These are phyloP conservation scores for Agapanthus africanus DNA, from an alignment of 106 monocot genomes.

Conservation along the genomic window DNA sequence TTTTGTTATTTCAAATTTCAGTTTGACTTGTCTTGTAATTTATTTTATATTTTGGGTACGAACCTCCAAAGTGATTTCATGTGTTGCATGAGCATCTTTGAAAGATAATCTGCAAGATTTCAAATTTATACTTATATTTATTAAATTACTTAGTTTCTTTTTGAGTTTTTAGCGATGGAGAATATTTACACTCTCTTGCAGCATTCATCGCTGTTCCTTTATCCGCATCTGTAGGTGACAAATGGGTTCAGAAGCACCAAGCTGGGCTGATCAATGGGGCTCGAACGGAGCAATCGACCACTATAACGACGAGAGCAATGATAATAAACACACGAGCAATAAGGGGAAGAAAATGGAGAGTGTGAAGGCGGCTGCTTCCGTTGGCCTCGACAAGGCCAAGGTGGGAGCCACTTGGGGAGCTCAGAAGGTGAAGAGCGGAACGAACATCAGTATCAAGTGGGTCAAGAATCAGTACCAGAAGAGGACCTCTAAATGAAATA, in stretches of 20 bases:
- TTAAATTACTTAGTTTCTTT: too few relatives aligned
- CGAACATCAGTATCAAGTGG: slow-evolving; percentile 46
- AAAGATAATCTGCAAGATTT: too few relatives aligned
- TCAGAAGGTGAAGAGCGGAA: slow-evolving; percentile 50
- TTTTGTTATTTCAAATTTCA: too few relatives aligned
- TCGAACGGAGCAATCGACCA: slow-evolving; percentile 13
- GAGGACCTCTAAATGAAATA: slow-evolving; percentile 42
- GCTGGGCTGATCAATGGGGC: slow-evolving; percentile 43
- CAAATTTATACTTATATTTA: too few relatives aligned
- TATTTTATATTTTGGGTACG: too few relatives aligned
- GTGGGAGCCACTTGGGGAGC: slow-evolving; percentile 39
- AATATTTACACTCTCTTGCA: too few relatives aligned
- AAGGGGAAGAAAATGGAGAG: slow-evolving; percentile 36
- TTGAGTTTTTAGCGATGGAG: too few relatives aligned
- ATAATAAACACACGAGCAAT: slow-evolving; percentile 3
- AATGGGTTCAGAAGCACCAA: slow-evolving; percentile 43
- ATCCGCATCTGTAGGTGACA: too few relatives aligned
- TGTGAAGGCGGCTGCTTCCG: slow-evolving; percentile 37
- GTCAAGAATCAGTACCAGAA: slow-evolving; percentile 67
- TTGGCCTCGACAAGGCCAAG: slow-evolving; percentile 49
- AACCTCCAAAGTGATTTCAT: too few relatives aligned
- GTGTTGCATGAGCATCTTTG: too few relatives aligned
- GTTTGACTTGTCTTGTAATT: too few relatives aligned
- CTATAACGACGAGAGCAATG: neutral
- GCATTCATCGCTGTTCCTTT: too few relatives aligned